Base-by-base conservation (phyloP, 352 stramenopile species). In the Pythium volutum region DNA sequence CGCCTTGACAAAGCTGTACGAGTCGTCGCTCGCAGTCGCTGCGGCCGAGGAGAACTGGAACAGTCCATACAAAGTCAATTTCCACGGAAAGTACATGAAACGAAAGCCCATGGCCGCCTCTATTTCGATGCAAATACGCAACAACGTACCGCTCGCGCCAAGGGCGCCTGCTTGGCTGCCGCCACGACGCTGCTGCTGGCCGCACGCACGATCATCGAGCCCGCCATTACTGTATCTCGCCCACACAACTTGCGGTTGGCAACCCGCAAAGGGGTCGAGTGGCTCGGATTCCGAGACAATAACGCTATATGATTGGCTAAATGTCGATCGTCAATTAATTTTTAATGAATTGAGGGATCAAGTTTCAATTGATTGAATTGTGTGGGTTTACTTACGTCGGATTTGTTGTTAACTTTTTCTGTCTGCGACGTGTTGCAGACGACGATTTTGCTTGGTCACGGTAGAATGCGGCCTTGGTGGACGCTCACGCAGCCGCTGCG, bases 1-100 rank as follows among this genome's bases (percentile, higher is more conserved):
- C 29, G 81, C 60, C 71, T 90, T 76, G 4, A 93, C 81, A 59
- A 86, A 94, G 55, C 72, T 88, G 69, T 94, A 94, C 29, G 76
- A 59, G 41, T 77, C 77, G 20, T 81, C 58, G 22, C 10, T 48
- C 36, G 58, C 42, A 22, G 58, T 64, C 41, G 62, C 65, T 25
- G 75, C 61, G 20, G 69, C 76, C 43, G 77, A 85, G n/a, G n/a
- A n/a, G 22, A 84, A 67, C 77, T 87, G 62, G 20, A 7, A 14
- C 1, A 36, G 6, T 45, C 39, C 55, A 43, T 34, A 59, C 36
- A 1, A n/a, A 1, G 23, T 51, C 31, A 58, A 42, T 49, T 41
- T 49, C 25, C 5, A 38, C n/a, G 38, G 4, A 9, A 55, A 36
- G 27, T 3, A 18, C 47, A 63, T 20, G 25, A 9, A 36, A n/a